Conservation (phyloP, 129 eudicot genomes). For the Erigeron canadensis region DNA sequence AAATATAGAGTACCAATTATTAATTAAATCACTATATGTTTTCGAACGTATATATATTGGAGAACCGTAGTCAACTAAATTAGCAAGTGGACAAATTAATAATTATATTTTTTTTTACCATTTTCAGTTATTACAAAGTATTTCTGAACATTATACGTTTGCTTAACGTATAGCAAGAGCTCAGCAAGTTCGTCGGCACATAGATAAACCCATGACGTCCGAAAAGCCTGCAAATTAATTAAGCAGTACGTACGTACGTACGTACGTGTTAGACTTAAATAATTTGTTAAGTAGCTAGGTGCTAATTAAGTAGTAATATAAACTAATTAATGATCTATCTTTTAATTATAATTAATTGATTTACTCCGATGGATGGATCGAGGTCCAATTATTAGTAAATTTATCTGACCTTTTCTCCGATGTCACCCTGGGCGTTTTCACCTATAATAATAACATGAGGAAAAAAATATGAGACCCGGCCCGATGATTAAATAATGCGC, state of each 20-base stretch:
- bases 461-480: no score
- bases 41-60: no score
- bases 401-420: no score
- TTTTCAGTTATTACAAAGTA: slow-evolving; percentile 26
- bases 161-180: slow-evolving; percentile 6
- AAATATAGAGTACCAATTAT: not conserved
- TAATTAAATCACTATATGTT: not conserved
- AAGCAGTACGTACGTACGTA: no score
- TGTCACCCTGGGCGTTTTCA: no score
- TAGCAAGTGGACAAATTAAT: not conserved
- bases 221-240: slow-evolving; percentile 28
- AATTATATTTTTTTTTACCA: slow-evolving; percentile 7
- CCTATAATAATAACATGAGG: no score
- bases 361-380: no score
- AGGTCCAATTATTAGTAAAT: no score
- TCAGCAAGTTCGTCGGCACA: slow-evolving; percentile 26
- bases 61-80: not conserved
- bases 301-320: no score
- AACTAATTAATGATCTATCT: no score
- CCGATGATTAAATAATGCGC: no score
- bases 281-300: not conserved
- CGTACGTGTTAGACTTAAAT: not conserved
- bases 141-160: slow-evolving; percentile 7
- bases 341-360: no score
- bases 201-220: slow-evolving; percentile 31